These are phyloP conservation scores for Saccharomycopsis guyanensis DNA, from an alignment of 805 yeast species.

Conservation along the genomic window DNA sequence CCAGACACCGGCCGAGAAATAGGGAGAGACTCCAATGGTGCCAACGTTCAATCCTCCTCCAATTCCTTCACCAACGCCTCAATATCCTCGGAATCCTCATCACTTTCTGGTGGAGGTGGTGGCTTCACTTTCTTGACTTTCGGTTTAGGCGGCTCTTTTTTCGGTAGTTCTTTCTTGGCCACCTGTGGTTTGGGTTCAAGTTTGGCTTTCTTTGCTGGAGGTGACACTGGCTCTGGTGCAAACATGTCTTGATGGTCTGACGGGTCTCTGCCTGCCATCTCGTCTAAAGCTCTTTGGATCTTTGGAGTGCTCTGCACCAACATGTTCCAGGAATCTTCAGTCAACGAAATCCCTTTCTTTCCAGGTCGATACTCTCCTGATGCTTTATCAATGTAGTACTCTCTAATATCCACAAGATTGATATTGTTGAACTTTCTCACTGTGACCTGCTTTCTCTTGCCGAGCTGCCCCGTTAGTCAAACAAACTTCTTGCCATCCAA, in stretches of 20 bases:
- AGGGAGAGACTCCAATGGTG: too few relatives aligned
- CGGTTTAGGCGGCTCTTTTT: neutral
- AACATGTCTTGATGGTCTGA: neutral
- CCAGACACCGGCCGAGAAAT: too few relatives aligned
- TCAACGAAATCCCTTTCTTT: conserved; percentile 62
- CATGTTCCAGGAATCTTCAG: conserved; percentile 46
- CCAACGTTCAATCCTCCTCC: conserved; percentile 14
- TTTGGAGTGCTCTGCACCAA: conserved; percentile 40
- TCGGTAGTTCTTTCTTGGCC: neutral
- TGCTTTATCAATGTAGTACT: conserved; percentile 56
- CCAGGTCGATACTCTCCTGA: conserved; percentile 69
- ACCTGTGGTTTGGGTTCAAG: conserved; percentile 1
- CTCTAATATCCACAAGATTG: conserved; percentile 75
- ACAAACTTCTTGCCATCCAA: neutral
- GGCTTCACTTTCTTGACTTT: conserved; percentile 2
- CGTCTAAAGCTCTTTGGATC: conserved; percentile 26
- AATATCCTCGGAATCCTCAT: conserved; percentile 19
- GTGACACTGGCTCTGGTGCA: neutral
- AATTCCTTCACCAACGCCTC: conserved; percentile 19
- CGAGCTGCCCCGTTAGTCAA: conserved; percentile 29
- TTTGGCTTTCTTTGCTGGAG: neutral
- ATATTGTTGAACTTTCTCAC: conserved; percentile 64
- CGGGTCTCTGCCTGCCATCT: conserved; percentile 17
- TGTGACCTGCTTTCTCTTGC: conserved; percentile 59
- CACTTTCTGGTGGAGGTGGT: conserved; percentile 6